Conservation (phyloP, 768 basidiomycete species). For the Boletellus ananas region DNA sequence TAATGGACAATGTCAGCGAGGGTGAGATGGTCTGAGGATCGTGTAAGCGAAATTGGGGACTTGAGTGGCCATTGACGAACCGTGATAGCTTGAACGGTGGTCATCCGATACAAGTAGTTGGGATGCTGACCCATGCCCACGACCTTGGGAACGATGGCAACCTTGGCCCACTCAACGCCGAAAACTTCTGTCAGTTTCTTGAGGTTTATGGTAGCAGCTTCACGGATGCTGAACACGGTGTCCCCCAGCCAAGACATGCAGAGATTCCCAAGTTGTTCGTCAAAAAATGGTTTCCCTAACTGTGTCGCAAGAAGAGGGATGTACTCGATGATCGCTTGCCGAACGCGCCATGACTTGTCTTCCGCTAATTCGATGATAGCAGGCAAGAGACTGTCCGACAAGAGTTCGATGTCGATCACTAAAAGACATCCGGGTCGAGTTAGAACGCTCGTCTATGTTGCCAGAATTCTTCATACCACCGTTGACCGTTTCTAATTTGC, state of each 20-base stretch:
- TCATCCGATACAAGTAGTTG: slow-evolving; percentile 98
- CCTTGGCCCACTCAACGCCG: slow-evolving; percentile 95
- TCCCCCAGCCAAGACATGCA: slow-evolving; percentile 99
- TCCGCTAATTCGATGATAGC: slow-evolving; percentile 98
- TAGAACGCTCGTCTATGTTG: background rate
- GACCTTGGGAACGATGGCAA: slow-evolving; percentile 93
- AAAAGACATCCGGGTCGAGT: slow-evolving; percentile 9
- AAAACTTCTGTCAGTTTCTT: slow-evolving; percentile 98
- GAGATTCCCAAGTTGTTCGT: slow-evolving; percentile 92
- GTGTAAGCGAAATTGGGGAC: slow-evolving; percentile 4
- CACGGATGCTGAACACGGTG: slow-evolving; percentile 96
- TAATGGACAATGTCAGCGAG: slow-evolving; percentile 77
- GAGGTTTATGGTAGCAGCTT: slow-evolving; percentile 95
- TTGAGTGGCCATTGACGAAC: slow-evolving; percentile 43
- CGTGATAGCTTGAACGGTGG: slow-evolving; percentile 96
- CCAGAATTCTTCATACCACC: slow-evolving; percentile 50
- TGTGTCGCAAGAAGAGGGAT: slow-evolving; percentile 99
- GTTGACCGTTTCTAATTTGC: slow-evolving; percentile 96
- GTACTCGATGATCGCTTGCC: slow-evolving; percentile 99
- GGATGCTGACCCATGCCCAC: slow-evolving; percentile 96
- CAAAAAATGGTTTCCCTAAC: slow-evolving; percentile 93
- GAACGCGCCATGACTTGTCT: slow-evolving; percentile 99
- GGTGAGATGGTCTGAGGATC: slow-evolving; percentile 86
- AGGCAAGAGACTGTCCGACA: slow-evolving; percentile 92
- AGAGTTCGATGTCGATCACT: slow-evolving; percentile 97